These are phyloP conservation scores for Ophiorrhiza pumila DNA, from an alignment of 257 asterid genomes.

Conservation along the genomic window DNA sequence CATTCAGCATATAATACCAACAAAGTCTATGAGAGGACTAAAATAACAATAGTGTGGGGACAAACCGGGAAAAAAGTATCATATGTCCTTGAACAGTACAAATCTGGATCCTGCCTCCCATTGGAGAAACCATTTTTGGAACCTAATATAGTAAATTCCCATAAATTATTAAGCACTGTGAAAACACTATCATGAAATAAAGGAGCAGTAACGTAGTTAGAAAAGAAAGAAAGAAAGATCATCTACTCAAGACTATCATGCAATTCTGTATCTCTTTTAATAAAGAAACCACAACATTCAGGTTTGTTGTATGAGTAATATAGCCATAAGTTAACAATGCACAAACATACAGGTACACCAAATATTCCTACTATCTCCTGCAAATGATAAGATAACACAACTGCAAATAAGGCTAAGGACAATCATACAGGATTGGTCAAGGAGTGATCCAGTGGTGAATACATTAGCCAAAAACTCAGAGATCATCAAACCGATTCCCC, in stretches of 20 bases:
- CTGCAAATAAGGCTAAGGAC: not conserved
- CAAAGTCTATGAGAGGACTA: constrained; percentile 15
- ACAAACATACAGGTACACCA: not conserved
- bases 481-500: not conserved
- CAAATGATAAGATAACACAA: not conserved
- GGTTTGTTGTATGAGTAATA: not conserved
- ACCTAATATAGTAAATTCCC: constrained; percentile 2
- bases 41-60: constrained; percentile 11
- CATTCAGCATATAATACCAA: constrained; percentile 1
- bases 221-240: not conserved
- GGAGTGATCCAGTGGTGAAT: not conserved
- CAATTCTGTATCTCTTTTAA: not conserved
- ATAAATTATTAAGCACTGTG: constrained; percentile 58
- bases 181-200: not conserved
- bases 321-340: not conserved
- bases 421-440: no score
- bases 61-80: constrained; percentile 86
- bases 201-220: not conserved
- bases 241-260: not conserved
- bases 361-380: not conserved
- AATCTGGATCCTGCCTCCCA: constrained; percentile 67
- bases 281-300: not conserved
- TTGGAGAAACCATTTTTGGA: constrained; percentile 46
- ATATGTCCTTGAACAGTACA: constrained; percentile 92
- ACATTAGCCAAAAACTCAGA: not conserved